Evolutionary conservation across 345 rosid species (phyloP), one percentile per base, ranked within the genome.

Genomic region (Linum trigynum): DNA sequence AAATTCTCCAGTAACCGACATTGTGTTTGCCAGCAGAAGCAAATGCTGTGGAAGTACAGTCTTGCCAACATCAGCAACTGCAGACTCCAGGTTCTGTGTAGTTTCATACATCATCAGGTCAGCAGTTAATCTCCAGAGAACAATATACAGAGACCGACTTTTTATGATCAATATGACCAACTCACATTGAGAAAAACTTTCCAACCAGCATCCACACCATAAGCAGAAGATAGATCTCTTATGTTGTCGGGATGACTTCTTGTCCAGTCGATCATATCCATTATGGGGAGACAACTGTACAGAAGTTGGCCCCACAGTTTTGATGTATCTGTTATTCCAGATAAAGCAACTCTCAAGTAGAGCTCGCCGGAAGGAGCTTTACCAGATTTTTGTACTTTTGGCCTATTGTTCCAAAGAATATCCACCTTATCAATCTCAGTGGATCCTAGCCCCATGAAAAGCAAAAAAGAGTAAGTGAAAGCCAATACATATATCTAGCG

Each of bases 191-290:
- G 79, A 64, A 90, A 94, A 66, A 82, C 70, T 62, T 75, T 83
- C 77, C 84, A 74, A 63, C 91, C 97, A 39, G 97, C 87, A 42
- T 81, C 91, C 63, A 94, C 78, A 59, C 96, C 99, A 70, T 71
- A 83, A 64, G 87, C 86, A 64, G 75, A 80, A 75, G 86, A 83
- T 74, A 87, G 85, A 35, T 84, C 86, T 16, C 72, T 81, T 66
- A 90, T 82, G 59, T 85, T 87, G 74, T 94, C 91, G 0, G 99
- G 96, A 81, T 85, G 96, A 78, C 95, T 94, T 59, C 91, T 85
- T 3, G 75, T 77, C 99, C 99, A 88, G 48, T 94, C 92, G 2
- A 94, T 90, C 81, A 72, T 74, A 73, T 84, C 87, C 84, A 84
- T 83, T 41, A 90, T 70, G 55, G 70, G 86, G 68, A 84, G 75